Conservation (phyloP, 768 basidiomycete species). For the Mycena pura region DNA sequence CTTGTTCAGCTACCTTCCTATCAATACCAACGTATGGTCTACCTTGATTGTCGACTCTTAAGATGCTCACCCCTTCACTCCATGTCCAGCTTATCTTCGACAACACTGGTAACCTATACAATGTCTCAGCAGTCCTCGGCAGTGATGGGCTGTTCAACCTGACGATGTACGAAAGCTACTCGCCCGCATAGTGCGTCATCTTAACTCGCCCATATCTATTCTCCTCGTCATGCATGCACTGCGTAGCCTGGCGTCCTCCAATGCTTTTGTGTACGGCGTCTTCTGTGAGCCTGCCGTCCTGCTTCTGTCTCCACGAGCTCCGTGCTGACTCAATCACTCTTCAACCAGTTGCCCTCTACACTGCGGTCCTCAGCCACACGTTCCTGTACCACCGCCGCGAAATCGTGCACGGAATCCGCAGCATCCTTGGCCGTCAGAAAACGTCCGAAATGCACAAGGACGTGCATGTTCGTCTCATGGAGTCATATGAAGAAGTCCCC, state of each 20-base stretch:
- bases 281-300: constrained; percentile 16
- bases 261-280: constrained; percentile 39
- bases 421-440: constrained; percentile 35
- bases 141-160: constrained; percentile 37
- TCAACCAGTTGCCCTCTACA: constrained; percentile 25
- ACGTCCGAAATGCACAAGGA: constrained; percentile 41
- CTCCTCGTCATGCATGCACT: not conserved
- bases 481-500: constrained; percentile 46
- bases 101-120: constrained; percentile 47
- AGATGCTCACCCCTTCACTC: not conserved
- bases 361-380: constrained; percentile 46
- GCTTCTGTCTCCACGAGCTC: constrained; percentile 16
- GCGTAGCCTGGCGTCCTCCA: constrained; percentile 13
- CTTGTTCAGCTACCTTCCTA: no score
- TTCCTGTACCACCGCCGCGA: constrained; percentile 51
- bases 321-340: not conserved
- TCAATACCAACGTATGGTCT: constrained; percentile 40
- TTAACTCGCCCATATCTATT: no score
- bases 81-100: constrained; percentile 41
- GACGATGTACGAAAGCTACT: constrained; percentile 44
- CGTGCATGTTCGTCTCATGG: constrained; percentile 51
- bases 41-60: not conserved
- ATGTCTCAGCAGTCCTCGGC: constrained; percentile 46
- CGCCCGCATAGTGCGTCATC: constrained; percentile 39
- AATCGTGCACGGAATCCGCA: constrained; percentile 35